A percentile compares a stretch with the other conserved stretches of the same genome.
These are phyloP conservation scores for Trichophyton mentagrophytes DNA, from an alignment of 2,329 filamentous ascomycete species.

Conservation along the genomic window DNA sequence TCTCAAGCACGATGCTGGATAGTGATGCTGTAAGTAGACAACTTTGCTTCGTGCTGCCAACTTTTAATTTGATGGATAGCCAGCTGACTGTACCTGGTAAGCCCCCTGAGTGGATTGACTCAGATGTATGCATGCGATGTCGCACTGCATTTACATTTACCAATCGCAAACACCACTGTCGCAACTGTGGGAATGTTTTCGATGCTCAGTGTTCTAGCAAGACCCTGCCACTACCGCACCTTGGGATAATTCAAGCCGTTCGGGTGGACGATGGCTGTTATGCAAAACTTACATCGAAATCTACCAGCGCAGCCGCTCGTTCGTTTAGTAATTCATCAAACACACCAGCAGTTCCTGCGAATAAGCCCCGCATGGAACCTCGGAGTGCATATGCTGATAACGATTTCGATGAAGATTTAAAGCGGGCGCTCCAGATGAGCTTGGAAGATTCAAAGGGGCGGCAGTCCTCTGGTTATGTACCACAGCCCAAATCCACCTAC, in stretches of 20 bases:
- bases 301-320: constrained; percentile 11
- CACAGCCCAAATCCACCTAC: constrained; percentile 36
- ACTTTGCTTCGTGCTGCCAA: background rate
- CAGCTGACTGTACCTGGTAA: constrained; percentile 34
- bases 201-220: constrained; percentile 92
- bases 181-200: constrained; percentile 96
- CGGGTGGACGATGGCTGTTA: constrained; percentile 95
- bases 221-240: constrained; percentile 71
- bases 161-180: constrained; percentile 95
- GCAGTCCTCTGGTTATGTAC: constrained; percentile 55
- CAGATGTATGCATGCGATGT: constrained; percentile 97
- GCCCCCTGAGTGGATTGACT: constrained; percentile 96
- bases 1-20: constrained; percentile 96
- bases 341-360: constrained; percentile 42
- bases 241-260: constrained; percentile 82
- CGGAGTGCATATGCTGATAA: constrained; percentile 78
- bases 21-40: constrained; percentile 66
- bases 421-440: constrained; percentile 90
- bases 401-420: constrained; percentile 87
- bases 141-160: constrained; percentile 92
- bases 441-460: constrained; percentile 78
- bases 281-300: constrained; percentile 68
- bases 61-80: background rate
- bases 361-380: constrained; percentile 72
- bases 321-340: constrained; percentile 30